Conservation (phyloP, 495 filamentous ascomycete genomes). For the Antarctomyces pellizariae region DNA sequence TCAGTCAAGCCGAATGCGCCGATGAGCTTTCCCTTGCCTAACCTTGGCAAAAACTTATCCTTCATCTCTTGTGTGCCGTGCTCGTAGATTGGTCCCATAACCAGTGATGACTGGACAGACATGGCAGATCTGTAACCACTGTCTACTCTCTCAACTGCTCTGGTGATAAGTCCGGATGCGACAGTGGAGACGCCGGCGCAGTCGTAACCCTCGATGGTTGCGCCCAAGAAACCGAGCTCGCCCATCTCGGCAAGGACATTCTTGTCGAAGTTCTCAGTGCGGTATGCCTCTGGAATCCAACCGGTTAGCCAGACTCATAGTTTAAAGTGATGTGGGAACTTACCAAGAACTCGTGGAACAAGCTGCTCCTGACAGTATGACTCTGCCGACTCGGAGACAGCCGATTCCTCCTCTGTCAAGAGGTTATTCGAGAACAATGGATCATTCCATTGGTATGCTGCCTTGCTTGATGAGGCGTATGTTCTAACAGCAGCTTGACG, state of each 20-base stretch:
- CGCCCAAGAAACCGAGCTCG: slow-evolving; percentile 72
- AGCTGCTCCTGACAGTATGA: slow-evolving; percentile 82
- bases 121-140: slow-evolving; percentile 88
- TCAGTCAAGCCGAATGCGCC: slow-evolving; percentile 93
- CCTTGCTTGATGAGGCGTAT: slow-evolving; percentile 19
- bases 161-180: slow-evolving; percentile 77
- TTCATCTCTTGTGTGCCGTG: slow-evolving; percentile 81
- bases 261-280: slow-evolving; percentile 78
- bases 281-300: slow-evolving; percentile 56
- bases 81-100: slow-evolving; percentile 92
- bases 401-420: slow-evolving; percentile 72
- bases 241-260: slow-evolving; percentile 90
- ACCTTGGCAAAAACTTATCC: slow-evolving; percentile 56
- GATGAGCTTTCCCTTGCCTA: slow-evolving; percentile 70
- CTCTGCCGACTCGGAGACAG: slow-evolving; percentile 69
- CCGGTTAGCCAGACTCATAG: slow-evolving; percentile 3
- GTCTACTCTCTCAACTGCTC: slow-evolving; percentile 90
- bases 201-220: slow-evolving; percentile 77
- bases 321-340: slow-evolving; percentile 10
- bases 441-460: slow-evolving; percentile 77
- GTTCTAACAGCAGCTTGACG: slow-evolving; percentile 11
- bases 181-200: slow-evolving; percentile 90
- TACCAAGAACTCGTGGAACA: slow-evolving; percentile 71
- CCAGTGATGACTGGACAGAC: slow-evolving; percentile 85
- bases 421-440: slow-evolving; percentile 50